Conservation (phyloP, 148 eudicot species). For the Heliosperma pusillum region DNA sequence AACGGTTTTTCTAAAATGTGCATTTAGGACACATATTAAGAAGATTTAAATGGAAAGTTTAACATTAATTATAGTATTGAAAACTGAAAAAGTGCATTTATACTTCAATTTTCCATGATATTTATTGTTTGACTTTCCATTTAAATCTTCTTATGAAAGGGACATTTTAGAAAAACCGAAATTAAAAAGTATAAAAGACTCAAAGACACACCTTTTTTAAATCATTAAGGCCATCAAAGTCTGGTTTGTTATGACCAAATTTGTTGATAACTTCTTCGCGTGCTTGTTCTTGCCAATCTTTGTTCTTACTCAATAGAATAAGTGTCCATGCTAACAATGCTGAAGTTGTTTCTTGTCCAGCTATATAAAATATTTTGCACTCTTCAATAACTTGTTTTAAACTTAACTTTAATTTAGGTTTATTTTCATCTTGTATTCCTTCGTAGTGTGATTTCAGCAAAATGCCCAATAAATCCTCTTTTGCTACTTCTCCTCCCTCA, state of each 20-base stretch:
- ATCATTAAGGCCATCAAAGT: constrained; percentile 30
- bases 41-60: too few species aligned
- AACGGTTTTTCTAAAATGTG: too few species aligned
- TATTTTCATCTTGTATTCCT: neutral
- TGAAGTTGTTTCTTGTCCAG: constrained; percentile 42
- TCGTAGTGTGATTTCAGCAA: constrained; percentile 21
- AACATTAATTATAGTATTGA: too few species aligned
- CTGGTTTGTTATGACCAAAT: constrained; percentile 31
- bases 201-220: constrained; percentile 23
- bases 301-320: constrained; percentile 26
- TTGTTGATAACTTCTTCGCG: constrained; percentile 29
- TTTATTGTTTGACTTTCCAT: too few species aligned
- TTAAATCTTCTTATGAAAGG: too few species aligned
- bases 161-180: too few species aligned
- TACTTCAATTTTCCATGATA: too few species aligned
- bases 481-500: constrained; percentile 13
- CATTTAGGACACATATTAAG: too few species aligned
- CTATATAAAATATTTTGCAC: constrained; percentile 41
- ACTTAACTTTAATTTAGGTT: constrained; percentile 2
- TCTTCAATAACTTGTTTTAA: constrained; percentile 34
- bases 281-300: constrained; percentile 38
- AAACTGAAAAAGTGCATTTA: too few species aligned
- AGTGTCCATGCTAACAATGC: constrained; percentile 37
- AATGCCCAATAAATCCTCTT: constrained; percentile 28
- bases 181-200: too few species aligned